Base-by-base conservation (phyloP, 352 stramenopile species). In the Phytopythium montanum region DNA sequence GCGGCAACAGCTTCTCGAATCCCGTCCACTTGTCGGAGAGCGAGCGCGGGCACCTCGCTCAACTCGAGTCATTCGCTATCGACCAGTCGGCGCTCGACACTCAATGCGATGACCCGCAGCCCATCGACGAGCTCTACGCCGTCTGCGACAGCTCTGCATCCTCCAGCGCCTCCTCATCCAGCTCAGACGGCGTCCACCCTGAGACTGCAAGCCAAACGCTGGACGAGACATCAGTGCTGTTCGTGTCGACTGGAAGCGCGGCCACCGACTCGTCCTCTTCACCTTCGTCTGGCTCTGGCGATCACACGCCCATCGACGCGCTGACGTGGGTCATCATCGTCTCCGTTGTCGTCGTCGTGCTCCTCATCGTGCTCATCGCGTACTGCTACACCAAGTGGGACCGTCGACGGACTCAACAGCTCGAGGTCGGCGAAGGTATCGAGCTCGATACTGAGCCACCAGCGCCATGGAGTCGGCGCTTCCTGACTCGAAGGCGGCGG, bases 1-100 rank as follows among this genome's bases (percentile, higher is more conserved):
- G 64, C 14, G 64, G 54, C n/a, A 68, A 67, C 44, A 38, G 13
- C 1, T 54, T 70, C 44, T 42, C 34, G 31, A 54, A 10, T 18
- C 58, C 21, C 33, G 31, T 46, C 33, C 41, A 23, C 29, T 64
- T 55, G 53, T 57, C n/a, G 16, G 38, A 45, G 36, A 59, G 29
- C 50, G 65, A 36, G 28, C 51, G 36, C 1, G 26, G n/a, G 25
- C 60, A 36, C 48, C 58, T 38, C 23, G 46, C 63, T 4, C 57
- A 57, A 31, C 49, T 70, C 23, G 33, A 57, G 6, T 28, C n/a
- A 4, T 64, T 70, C 46, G 34, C 54, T 4, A 48, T 64, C 49
- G 64, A 70, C 29, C 13, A 3, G n/a, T 34, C 42, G 3, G 50
- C 60, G 26, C 59, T 70, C 10, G 34, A 56, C 18, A 41, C 41